Evolutionary conservation across 2,329 filamentous ascomycete genomes (phyloP).

Genomic region (Helotiales sp.): DNA sequence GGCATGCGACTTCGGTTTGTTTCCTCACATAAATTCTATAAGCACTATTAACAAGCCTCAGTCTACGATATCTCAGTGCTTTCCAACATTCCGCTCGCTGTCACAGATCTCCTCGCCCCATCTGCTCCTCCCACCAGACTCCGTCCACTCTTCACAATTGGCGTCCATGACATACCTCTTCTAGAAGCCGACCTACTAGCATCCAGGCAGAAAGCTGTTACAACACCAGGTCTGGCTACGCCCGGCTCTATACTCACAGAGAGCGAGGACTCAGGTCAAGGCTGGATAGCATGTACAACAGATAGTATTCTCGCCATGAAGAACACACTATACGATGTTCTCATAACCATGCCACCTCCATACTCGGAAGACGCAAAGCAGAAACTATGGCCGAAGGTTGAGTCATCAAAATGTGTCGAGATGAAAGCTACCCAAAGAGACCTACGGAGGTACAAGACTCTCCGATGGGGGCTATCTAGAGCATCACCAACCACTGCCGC

Average conservation of each 20-base stretch:
- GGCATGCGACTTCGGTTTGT: slow-evolving; percentile 83
- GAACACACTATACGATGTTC: slow-evolving; percentile 81
- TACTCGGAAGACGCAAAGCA: slow-evolving; percentile 57
- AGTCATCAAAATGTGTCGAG: slow-evolving; percentile 60
- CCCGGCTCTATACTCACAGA: slow-evolving; percentile 35
- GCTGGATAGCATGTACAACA: slow-evolving; percentile 94
- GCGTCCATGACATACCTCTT: slow-evolving; percentile 87
- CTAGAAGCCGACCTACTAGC: slow-evolving; percentile 63
- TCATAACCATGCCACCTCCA: slow-evolving; percentile 75
- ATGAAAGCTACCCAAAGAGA: slow-evolving; percentile 91
- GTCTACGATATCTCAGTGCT: slow-evolving; percentile 95
- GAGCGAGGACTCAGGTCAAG: slow-evolving; percentile 50
- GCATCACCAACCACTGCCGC: slow-evolving; percentile 15
- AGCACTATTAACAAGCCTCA: slow-evolving; percentile 37
- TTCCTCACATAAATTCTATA: background rate
- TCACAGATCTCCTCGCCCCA: slow-evolving; percentile 67
- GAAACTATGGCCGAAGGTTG: slow-evolving; percentile 75
- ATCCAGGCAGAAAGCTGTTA: slow-evolving; percentile 39
- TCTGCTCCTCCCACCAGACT: slow-evolving; percentile 64
- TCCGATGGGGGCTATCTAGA: slow-evolving; percentile 63
- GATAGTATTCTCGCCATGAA: slow-evolving; percentile 91
- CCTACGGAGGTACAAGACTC: slow-evolving; percentile 72
- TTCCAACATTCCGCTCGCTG: slow-evolving; percentile 78
- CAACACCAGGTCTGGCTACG: slow-evolving; percentile 19
- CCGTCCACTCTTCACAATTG: slow-evolving; percentile 86